phyloP scores from a whole-genome alignment of 2,329 filamentous ascomycete species.

The Paraphoma chrysanthemicola region DNA sequence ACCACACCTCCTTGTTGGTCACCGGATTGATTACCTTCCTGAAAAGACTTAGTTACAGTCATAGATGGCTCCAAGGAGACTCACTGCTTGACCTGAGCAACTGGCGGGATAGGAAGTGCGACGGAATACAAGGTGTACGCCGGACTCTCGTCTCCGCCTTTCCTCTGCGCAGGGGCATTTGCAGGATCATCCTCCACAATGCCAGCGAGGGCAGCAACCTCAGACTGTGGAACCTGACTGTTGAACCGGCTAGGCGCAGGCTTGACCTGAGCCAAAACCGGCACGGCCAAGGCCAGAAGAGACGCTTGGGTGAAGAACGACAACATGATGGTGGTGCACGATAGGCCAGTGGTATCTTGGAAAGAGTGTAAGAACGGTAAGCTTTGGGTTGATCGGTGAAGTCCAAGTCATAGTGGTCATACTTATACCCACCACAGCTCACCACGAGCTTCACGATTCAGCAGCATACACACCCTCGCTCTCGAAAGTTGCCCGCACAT shows the following conservation, averaged over 20 bases:
- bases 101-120: constrained; percentile 52
- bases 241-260: constrained; percentile 4
- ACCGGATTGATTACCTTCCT: constrained; percentile 28
- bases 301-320: constrained; percentile 3
- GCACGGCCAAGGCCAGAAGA: not conserved
- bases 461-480: not conserved
- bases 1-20: constrained; percentile 50
- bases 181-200: constrained; percentile 9
- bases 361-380: not conserved
- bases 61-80: constrained; percentile 12
- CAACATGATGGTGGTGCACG: constrained; percentile 1
- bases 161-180: not conserved
- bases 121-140: constrained; percentile 25
- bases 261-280: constrained; percentile 1
- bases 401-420: not conserved
- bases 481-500: not conserved
- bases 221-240: constrained; percentile 6
- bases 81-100: constrained; percentile 52
- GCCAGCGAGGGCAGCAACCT: constrained; percentile 1
- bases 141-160: constrained; percentile 33
- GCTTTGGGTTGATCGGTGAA: not conserved
- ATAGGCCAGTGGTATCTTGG: not conserved
- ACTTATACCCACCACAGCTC: not conserved
- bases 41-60: not conserved
- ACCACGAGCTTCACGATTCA: not conserved